phyloP scores from a whole-genome alignment of 2,329 filamentous ascomycete genomes.

The Penicillium sp. region DNA sequence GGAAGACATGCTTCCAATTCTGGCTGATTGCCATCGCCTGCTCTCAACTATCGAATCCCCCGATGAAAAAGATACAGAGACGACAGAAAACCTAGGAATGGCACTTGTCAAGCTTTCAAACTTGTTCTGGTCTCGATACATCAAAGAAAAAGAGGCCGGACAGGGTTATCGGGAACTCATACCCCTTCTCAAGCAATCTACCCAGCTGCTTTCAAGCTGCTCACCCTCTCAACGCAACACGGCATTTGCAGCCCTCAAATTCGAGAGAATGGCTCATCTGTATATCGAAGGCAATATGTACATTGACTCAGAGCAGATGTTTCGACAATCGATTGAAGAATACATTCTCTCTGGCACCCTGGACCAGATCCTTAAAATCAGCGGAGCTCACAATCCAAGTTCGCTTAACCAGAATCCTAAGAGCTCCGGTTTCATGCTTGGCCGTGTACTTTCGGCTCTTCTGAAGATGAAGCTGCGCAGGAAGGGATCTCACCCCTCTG shows the following conservation, averaged over 20 bases:
- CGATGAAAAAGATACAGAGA: constrained; percentile 14
- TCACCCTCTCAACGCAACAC: constrained; percentile 35
- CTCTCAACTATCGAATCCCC: constrained; percentile 31
- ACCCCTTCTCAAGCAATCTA: constrained; percentile 43
- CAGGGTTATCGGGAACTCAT: constrained; percentile 38
- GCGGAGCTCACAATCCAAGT: constrained; percentile 28
- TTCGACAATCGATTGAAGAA: constrained; percentile 42
- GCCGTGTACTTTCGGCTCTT: constrained; percentile 39
- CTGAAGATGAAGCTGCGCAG: constrained; percentile 39
- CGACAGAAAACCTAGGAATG: constrained; percentile 25
- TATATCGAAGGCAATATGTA: constrained; percentile 41
- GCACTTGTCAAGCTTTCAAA: constrained; percentile 46
- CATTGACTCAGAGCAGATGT: constrained; percentile 38
- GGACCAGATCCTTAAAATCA: constrained; percentile 29
- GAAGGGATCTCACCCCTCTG: constrained; percentile 25
- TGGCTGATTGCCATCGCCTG: constrained; percentile 41
- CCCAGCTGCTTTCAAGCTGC: constrained; percentile 38
- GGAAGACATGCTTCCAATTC: constrained; percentile 38
- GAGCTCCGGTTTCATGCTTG: constrained; percentile 38
- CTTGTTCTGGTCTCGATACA: constrained; percentile 49
- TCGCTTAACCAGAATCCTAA: constrained; percentile 36
- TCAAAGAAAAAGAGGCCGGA: constrained; percentile 42
- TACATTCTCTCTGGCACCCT: constrained; percentile 42
- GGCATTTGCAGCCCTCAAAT: constrained; percentile 46
- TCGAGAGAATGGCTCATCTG: constrained; percentile 45